These are phyloP conservation scores for Linaria vulgaris DNA, from an alignment of 257 asterid species.

Conservation along the genomic window DNA sequence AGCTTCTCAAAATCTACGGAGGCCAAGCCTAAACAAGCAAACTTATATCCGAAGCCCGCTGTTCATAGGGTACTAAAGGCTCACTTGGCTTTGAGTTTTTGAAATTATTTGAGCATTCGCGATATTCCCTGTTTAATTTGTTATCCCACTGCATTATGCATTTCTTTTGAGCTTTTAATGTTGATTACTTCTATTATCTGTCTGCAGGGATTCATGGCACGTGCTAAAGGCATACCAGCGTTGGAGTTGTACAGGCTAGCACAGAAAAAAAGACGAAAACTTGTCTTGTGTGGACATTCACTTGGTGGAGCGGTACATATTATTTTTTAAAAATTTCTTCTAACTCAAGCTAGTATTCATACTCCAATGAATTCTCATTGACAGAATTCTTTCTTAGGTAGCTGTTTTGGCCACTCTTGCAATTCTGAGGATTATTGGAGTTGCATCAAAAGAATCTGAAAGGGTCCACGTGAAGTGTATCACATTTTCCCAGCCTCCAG, in stretches of 20 bases:
- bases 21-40: slow-evolving; percentile 49
- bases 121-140: slow-evolving; percentile 11
- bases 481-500: slow-evolving; percentile 99
- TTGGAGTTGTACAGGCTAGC: slow-evolving; percentile 94
- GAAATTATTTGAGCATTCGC: slow-evolving; percentile 14
- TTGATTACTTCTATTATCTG: slow-evolving; percentile 26
- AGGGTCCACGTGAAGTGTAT: slow-evolving; percentile 90
- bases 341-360: slow-evolving; percentile 5
- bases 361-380: slow-evolving; percentile 21
- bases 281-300: slow-evolving; percentile 92
- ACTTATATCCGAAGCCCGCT: slow-evolving; percentile 72
- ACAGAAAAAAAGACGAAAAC: slow-evolving; percentile 80
- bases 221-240: slow-evolving; percentile 99
- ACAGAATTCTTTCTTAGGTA: slow-evolving; percentile 54
- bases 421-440: slow-evolving; percentile 80
- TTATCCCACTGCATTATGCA: slow-evolving; percentile 10
- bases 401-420: slow-evolving; percentile 97
- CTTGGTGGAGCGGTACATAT: slow-evolving; percentile 93
- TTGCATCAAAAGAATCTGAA: slow-evolving; percentile 79
- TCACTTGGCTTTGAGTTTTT: slow-evolving; percentile 25
- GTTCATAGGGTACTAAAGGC: slow-evolving; percentile 74
- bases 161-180: slow-evolving; percentile 11
- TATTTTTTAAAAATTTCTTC: slow-evolving; percentile 23
- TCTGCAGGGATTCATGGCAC: slow-evolving; percentile 94
- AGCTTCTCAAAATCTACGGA: slow-evolving; percentile 42